These are phyloP conservation scores for Fistulina hepatica DNA, from an alignment of 1,284 basidiomycete species.

Conservation along the genomic window DNA sequence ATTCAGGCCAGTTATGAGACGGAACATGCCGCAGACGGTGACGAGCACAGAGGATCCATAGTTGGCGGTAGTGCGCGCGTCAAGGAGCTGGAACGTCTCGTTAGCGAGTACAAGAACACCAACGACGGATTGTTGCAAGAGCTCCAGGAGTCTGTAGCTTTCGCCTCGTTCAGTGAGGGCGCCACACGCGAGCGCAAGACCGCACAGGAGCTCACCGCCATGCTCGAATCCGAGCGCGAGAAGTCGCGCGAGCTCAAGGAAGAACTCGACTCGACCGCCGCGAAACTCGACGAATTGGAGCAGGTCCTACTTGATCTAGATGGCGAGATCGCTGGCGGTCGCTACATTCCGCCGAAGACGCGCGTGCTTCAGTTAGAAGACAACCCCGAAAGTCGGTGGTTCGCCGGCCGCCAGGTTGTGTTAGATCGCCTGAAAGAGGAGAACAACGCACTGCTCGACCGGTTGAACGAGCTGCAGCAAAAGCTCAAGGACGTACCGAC, in stretches of 20 bases:
- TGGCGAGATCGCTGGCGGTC: constrained; percentile 65
- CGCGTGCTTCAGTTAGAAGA: constrained; percentile 60
- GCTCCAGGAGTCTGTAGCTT: constrained; percentile 30
- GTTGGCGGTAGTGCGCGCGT: constrained; percentile 30
- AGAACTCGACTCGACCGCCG: constrained; percentile 31
- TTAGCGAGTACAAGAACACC: constrained; percentile 42
- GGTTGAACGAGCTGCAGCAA: constrained; percentile 46
- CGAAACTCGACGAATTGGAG: constrained; percentile 39
- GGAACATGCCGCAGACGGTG: constrained; percentile 35
- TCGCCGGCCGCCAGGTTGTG: constrained; percentile 52
- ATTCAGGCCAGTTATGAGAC: constrained; percentile 49
- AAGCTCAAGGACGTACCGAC: constrained; percentile 16
- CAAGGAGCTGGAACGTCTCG: constrained; percentile 45
- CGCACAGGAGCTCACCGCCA: neutral
- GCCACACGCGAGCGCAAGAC: too few species aligned
- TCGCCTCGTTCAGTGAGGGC: too few species aligned
- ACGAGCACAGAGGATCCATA: constrained; percentile 6
- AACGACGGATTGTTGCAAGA: constrained; percentile 36
- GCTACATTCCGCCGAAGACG: constrained; percentile 62
- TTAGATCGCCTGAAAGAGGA: constrained; percentile 65
- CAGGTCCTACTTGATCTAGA: constrained; percentile 65
- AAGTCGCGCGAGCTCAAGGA: neutral
- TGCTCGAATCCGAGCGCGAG: neutral
- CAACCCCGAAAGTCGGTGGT: constrained; percentile 69
- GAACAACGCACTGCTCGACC: constrained; percentile 58